These are phyloP conservation scores for Mortierella sp. DNA, from an alignment of 371 early-diverging fungal species.

Conservation along the genomic window DNA sequence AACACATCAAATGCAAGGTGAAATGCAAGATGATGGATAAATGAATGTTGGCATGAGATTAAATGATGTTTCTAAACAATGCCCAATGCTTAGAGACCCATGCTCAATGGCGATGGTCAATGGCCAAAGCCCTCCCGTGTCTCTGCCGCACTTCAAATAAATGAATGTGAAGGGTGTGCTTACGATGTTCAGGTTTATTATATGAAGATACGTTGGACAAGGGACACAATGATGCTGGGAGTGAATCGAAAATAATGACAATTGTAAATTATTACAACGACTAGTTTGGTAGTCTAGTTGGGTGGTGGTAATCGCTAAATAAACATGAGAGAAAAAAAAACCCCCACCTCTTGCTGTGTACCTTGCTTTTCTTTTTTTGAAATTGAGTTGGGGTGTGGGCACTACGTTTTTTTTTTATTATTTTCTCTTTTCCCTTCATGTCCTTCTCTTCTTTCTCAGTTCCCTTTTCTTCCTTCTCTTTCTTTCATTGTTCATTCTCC, in stretches of 20 bases:
- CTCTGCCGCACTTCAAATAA: background rate
- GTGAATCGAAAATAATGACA: no score
- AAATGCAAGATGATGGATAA: no score
- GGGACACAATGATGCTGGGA: background rate
- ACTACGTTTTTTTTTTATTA: no score
- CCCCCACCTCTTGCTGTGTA: background rate
- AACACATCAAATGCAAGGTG: no score
- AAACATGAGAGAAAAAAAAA: no score
- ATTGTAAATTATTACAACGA: no score
- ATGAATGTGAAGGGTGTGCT: background rate
- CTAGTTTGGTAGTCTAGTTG: no score
- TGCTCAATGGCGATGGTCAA: background rate
- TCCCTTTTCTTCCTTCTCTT: background rate
- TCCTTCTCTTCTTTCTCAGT: background rate
- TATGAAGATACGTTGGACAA: background rate
- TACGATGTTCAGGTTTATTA: background rate
- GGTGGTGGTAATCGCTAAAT: no score
- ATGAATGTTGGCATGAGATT: no score
- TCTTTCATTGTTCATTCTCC: background rate
- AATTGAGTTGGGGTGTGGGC: background rate
- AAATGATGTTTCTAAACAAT: background rate
- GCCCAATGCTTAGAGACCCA: background rate
- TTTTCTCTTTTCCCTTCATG: background rate
- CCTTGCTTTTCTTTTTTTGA: background rate
- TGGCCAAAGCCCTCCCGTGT: no score